phyloP scores from a whole-genome alignment of 768 basidiomycete genomes.

The Candolleomyces eurysporus region DNA sequence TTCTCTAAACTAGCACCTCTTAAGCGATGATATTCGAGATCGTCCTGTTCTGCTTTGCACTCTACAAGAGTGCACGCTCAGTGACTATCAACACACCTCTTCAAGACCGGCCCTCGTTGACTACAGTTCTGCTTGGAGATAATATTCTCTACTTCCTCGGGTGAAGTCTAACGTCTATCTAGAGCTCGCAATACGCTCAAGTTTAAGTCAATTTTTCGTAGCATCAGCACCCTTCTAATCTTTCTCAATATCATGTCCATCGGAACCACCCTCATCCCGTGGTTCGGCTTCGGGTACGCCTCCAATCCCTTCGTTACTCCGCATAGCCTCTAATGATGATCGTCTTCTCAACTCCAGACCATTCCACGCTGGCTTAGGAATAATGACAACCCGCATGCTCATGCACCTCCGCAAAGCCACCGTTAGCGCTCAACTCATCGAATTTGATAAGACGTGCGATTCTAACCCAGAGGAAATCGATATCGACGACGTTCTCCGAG shows the following conservation, averaged over 20 bases:
- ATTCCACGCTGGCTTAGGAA: constrained; percentile 47
- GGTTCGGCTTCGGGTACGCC: constrained; percentile 46
- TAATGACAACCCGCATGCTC: constrained; percentile 46
- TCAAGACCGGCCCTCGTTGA: neutral
- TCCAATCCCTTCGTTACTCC: too few relatives aligned
- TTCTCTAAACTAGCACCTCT: neutral
- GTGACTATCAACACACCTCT: neutral
- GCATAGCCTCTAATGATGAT: neutral
- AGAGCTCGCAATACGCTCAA: neutral
- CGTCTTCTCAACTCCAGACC: constrained; percentile 23
- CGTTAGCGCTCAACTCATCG: too few relatives aligned
- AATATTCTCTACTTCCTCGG: constrained; percentile 45
- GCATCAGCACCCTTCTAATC: constrained; percentile 36
- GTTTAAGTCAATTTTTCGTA: constrained; percentile 7
- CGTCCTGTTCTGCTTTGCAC: neutral
- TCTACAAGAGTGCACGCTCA: neutral
- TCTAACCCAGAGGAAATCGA: too few relatives aligned
- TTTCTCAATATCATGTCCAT: constrained; percentile 51
- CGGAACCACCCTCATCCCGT: constrained; percentile 39
- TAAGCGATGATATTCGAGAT: neutral
- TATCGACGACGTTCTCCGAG: too few relatives aligned
- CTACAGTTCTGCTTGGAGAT: constrained; percentile 18
- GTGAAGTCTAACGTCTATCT: constrained; percentile 17
- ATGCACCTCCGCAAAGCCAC: constrained; percentile 37
- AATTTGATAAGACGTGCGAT: too few relatives aligned